Evolutionary conservation across 768 basidiomycete genomes (phyloP), one percentile per base, ranked within the genome.

Genomic region (Tubosaeta brunneosetosa): DNA sequence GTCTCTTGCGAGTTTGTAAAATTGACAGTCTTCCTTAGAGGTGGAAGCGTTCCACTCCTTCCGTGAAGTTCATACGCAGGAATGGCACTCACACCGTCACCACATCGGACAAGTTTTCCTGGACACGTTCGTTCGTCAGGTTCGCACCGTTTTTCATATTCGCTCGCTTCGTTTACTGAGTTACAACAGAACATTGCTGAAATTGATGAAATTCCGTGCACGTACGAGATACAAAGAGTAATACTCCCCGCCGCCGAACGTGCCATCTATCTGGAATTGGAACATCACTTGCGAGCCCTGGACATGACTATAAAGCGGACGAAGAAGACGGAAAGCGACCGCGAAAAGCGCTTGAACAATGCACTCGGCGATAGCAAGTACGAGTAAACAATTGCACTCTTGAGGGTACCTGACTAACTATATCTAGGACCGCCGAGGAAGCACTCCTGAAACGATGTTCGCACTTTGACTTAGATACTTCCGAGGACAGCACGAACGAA

Each of bases 31-130:
- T 16, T 51, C 32, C 58, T 22, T 59, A 92, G 89, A 82, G 53
- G 92, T 88, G 47, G 94, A 97, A 69, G 82, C 84, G 57, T 97
- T 97, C 78, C 93, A 97, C 66, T 94, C 94, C 2, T 97, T 93
- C 85, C 86, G 94, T 25, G 94, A 97, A 63, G 88, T 93, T 11
- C 92, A 91, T 62, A 93, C 86, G 38, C 68, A 87, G 36, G 88
- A 93, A 60, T 97, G 94, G 94, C 94, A 97, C 63, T 84, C 84
- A 1, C 87, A 91, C 61, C 86, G 94, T 16, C 85, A 93, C 64
- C 72, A 80, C 49, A 69, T 93, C 12, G 94, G 91, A 3, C 94
- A 97, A 65, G 68, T 71, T 25, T 94, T 93, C 76, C 67, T 93
- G 40, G 77, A 92, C 59, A 84, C 77, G 44, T 93, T 88, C 59